phyloP scores from a whole-genome alignment of 2,329 filamentous ascomycete genomes.

The Penicillium sp. region DNA sequence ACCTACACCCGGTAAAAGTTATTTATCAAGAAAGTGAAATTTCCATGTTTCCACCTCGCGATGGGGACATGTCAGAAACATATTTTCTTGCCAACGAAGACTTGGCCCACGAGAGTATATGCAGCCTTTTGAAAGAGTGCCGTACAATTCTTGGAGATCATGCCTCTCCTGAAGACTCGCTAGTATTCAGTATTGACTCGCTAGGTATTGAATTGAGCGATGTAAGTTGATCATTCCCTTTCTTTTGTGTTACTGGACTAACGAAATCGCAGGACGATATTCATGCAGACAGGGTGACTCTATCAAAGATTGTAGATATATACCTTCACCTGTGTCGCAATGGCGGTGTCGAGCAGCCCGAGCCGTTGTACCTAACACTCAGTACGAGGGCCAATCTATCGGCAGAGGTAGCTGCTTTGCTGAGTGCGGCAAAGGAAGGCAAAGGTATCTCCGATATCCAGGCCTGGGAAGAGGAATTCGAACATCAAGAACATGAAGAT shows the following conservation, averaged over 20 bases:
- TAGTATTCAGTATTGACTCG: constrained; percentile 53
- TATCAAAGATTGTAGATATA: constrained; percentile 57
- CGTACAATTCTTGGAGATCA: constrained; percentile 53
- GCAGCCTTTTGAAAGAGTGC: constrained; percentile 55
- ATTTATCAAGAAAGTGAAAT: constrained; percentile 55
- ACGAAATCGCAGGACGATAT: constrained; percentile 46
- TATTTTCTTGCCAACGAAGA: constrained; percentile 56
- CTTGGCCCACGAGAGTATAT: constrained; percentile 51
- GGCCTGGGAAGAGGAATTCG: constrained; percentile 44
- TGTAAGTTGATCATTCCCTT: constrained; percentile 39
- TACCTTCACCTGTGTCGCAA: constrained; percentile 58
- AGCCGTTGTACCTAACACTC: constrained; percentile 58
- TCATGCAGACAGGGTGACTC: constrained; percentile 46
- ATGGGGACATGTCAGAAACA: constrained; percentile 50
- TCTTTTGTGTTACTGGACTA: constrained; percentile 11
- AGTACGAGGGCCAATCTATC: constrained; percentile 52
- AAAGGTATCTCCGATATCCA: constrained; percentile 53
- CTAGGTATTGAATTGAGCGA: constrained; percentile 56
- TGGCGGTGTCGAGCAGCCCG: constrained; percentile 51
- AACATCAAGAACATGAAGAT: constrained; percentile 22
- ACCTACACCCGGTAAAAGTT: constrained; percentile 48
- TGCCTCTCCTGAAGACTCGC: constrained; percentile 54
- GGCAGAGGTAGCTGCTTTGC: constrained; percentile 50
- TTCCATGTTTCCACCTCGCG: constrained; percentile 55
- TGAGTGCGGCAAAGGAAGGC: constrained; percentile 51